A percentile compares a stretch with the other conserved stretches of the same genome.
These are phyloP conservation scores for Inosperma sp. DNA, from an alignment of 768 basidiomycete genomes.

Conservation along the genomic window DNA sequence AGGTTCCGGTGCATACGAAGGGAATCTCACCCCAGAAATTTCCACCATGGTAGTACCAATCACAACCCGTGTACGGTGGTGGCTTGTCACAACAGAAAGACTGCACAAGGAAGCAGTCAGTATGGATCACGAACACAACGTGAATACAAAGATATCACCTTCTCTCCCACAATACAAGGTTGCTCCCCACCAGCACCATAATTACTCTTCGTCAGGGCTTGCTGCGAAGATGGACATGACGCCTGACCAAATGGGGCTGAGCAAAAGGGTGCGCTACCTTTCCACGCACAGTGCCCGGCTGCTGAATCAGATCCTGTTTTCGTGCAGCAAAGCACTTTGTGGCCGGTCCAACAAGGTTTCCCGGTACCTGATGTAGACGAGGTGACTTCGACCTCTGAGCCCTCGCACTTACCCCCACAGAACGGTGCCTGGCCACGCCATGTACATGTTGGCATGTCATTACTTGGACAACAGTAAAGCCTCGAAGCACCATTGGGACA, in stretches of 20 bases:
- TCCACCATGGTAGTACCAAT: not conserved
- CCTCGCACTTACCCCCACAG: not conserved
- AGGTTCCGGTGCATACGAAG: not conserved
- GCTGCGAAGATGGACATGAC: not conserved
- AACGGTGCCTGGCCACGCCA: not conserved
- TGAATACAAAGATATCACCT: not conserved
- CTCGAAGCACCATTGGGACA: not conserved
- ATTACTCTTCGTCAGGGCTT: not conserved
- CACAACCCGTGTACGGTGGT: not conserved
- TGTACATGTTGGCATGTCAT: not conserved
- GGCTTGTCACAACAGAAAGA: not conserved
- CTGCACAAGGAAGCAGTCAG: not conserved
- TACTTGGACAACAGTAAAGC: slow-evolving; percentile 2
- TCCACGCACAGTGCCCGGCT: not conserved
- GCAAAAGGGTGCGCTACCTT: not conserved
- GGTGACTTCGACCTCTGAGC: not conserved
- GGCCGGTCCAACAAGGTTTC: not conserved
- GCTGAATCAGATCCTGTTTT: not conserved
- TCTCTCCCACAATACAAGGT: not conserved
- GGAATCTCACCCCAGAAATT: not conserved
- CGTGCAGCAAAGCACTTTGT: slow-evolving; percentile 2
- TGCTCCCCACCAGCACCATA: not conserved
- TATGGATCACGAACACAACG: not conserved
- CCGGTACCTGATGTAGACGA: not conserved
- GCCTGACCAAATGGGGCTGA: not conserved